Percentiles rank a stretch among this genome's conserved stretches.
These are phyloP conservation scores for Abortiporus biennis DNA, from an alignment of 1,284 basidiomycete species.

Conservation along the genomic window DNA sequence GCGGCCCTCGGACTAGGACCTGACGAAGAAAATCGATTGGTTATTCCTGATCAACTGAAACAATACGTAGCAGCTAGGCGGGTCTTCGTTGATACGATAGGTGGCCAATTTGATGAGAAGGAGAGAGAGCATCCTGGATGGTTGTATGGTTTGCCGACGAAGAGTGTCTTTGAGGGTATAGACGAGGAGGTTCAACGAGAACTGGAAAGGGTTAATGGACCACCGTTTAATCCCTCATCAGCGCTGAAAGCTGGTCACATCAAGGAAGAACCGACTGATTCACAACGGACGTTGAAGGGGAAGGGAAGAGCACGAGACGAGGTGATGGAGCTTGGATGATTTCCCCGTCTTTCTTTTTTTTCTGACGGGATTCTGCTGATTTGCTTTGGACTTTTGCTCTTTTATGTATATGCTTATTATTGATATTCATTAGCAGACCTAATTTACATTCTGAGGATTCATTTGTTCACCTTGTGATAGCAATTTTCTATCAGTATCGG, in stretches of 20 bases:
- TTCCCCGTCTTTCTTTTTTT: too few relatives aligned
- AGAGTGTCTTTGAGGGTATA: slow-evolving; percentile 70
- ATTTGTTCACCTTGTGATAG: too few relatives aligned
- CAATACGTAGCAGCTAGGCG: slow-evolving; percentile 65
- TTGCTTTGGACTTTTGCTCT: too few relatives aligned
- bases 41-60: slow-evolving; percentile 67
- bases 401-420: too few relatives aligned
- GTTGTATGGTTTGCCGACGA: slow-evolving; percentile 67
- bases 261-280: slow-evolving; percentile 17
- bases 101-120: slow-evolving; percentile 32
- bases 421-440: too few relatives aligned
- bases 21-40: slow-evolving; percentile 58
- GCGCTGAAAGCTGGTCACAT: slow-evolving; percentile 9
- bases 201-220: slow-evolving; percentile 26
- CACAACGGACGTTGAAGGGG: slow-evolving; percentile 34
- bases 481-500: too few relatives aligned
- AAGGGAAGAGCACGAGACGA: slow-evolving; percentile 41
- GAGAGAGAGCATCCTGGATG: slow-evolving; percentile 58
- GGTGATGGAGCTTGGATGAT: slow-evolving; percentile 13
- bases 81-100: slow-evolving; percentile 41
- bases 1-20: slow-evolving; percentile 62
- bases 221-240: slow-evolving; percentile 9
- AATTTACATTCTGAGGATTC: too few relatives aligned
- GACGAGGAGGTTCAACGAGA: slow-evolving; percentile 51
- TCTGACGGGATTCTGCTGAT: too few relatives aligned